Evolutionary conservation across 2,329 filamentous ascomycete genomes (phyloP).

Genomic region (Cadophora sp.): DNA sequence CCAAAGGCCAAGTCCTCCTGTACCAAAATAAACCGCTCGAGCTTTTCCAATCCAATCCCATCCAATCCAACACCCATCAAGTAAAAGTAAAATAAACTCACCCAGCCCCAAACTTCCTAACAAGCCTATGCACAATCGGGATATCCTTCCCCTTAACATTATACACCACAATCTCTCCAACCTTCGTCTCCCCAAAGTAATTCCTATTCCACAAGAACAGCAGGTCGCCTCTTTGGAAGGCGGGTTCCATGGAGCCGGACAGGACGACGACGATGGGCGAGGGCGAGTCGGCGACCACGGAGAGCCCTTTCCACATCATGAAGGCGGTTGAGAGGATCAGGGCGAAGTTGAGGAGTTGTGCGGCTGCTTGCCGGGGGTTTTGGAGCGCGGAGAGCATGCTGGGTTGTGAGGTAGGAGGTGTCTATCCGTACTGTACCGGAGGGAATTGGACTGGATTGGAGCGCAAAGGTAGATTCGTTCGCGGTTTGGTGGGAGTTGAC

Average conservation of each 20-base stretch:
- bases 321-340: slow-evolving; percentile 76
- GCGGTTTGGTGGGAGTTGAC: neutral
- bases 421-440: neutral
- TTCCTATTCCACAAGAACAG: slow-evolving; percentile 66
- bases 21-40: neutral
- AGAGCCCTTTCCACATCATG: slow-evolving; percentile 77
- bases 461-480: neutral
- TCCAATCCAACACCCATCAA: neutral
- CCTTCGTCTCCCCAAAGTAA: slow-evolving; percentile 61
- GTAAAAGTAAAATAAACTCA: slow-evolving; percentile 46
- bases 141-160: slow-evolving; percentile 88
- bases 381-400: slow-evolving; percentile 62
- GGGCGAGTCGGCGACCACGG: slow-evolving; percentile 65
- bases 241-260: slow-evolving; percentile 67
- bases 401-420: neutral
- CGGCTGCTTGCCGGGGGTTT: slow-evolving; percentile 69
- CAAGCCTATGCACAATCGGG: slow-evolving; percentile 93
- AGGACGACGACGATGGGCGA: slow-evolving; percentile 67
- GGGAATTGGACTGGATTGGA: slow-evolving; percentile 6
- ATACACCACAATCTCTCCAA: slow-evolving; percentile 78
- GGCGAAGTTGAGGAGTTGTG: slow-evolving; percentile 75
- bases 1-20: too few relatives aligned
- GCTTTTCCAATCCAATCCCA: neutral
- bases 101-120: slow-evolving; percentile 73
- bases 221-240: slow-evolving; percentile 65